Evolutionary conservation across 1,284 basidiomycete species (phyloP).

Genomic region (Amylostereum areolatum): DNA sequence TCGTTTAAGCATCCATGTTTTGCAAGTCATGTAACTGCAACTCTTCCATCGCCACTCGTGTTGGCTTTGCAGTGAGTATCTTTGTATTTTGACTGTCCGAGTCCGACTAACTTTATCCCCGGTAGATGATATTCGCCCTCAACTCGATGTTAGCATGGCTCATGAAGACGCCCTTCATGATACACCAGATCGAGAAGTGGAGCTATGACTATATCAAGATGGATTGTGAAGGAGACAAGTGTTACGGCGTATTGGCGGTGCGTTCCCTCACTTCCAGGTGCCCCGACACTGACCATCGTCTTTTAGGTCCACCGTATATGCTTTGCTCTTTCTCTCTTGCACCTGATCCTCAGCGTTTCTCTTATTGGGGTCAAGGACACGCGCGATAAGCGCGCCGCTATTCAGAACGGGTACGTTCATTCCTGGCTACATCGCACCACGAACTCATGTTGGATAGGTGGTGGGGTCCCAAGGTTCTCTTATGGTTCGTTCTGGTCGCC

Average conservation of each 20-base stretch:
- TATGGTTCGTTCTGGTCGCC: slow-evolving; percentile 75
- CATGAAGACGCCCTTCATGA: slow-evolving; percentile 87
- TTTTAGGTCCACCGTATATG: slow-evolving; percentile 90
- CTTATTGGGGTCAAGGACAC: slow-evolving; percentile 90
- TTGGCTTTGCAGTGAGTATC: slow-evolving; percentile 83
- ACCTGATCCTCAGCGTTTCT: slow-evolving; percentile 72
- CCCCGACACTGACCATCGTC: neutral
- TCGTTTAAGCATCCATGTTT: slow-evolving; percentile 79
- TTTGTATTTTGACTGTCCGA: too few species aligned
- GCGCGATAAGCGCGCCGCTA: slow-evolving; percentile 83
- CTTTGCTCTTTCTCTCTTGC: slow-evolving; percentile 90
- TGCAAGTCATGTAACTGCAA: slow-evolving; percentile 99
- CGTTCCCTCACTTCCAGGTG: neutral
- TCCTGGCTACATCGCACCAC: too few species aligned
- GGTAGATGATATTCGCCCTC: slow-evolving; percentile 90
- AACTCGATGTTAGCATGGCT: slow-evolving; percentile 98
- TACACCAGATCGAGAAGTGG: slow-evolving; percentile 86
- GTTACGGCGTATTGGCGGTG: slow-evolving; percentile 96
- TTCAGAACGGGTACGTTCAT: slow-evolving; percentile 99
- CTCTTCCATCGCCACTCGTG: slow-evolving; percentile 94
- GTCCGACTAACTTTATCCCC: too few species aligned
- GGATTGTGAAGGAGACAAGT: slow-evolving; percentile 90
- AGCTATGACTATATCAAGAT: slow-evolving; percentile 98
- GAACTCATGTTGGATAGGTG: too few species aligned
- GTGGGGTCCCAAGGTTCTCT: slow-evolving; percentile 96